Percentiles rank a stretch among this genome's conserved stretches.
Conservation (phyloP, 495 filamentous ascomycete species). For the Immersiella caudata region DNA sequence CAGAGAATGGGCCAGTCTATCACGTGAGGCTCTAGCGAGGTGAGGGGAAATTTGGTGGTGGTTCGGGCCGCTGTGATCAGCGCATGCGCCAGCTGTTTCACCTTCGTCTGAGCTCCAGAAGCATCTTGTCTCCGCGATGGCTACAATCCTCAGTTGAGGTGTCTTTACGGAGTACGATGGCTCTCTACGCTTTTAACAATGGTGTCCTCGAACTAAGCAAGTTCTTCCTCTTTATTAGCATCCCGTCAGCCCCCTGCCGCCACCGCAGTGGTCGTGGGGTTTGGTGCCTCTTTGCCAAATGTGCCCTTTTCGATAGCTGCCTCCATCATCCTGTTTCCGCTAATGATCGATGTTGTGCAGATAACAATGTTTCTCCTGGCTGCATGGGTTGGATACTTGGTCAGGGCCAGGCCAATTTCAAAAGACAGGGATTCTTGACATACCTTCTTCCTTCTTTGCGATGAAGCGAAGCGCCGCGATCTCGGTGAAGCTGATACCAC, state of each 20-base stretch:
- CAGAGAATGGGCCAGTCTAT: constrained; percentile 4
- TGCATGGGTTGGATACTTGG: constrained; percentile 25
- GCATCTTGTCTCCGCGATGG: not conserved
- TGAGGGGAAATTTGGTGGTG: constrained; percentile 1
- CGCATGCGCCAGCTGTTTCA: not conserved
- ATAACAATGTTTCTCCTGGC: constrained; percentile 80
- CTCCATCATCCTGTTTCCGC: constrained; percentile 87
- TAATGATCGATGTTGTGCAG: constrained; percentile 88
- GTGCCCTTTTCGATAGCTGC: constrained; percentile 74
- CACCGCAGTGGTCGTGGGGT: not conserved
- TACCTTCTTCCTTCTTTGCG: constrained; percentile 80
- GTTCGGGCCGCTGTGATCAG: not conserved
- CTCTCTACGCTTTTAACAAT: not conserved
- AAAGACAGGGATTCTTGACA: constrained; percentile 20
- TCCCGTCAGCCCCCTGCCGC: not conserved
- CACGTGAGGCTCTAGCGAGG: constrained; percentile 15
- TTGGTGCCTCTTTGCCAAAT: constrained; percentile 55
- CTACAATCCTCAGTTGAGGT: not conserved
- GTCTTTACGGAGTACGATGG: not conserved
- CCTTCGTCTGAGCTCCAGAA: not conserved
- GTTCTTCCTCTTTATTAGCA: not conserved
- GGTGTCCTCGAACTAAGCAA: not conserved
- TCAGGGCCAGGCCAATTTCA: not conserved
- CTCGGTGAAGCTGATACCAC: constrained; percentile 93
- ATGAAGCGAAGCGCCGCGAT: constrained; percentile 93